Evolutionary conservation across 495 filamentous ascomycete species (phyloP).

Genomic region (Penicillium maclennaniae): DNA sequence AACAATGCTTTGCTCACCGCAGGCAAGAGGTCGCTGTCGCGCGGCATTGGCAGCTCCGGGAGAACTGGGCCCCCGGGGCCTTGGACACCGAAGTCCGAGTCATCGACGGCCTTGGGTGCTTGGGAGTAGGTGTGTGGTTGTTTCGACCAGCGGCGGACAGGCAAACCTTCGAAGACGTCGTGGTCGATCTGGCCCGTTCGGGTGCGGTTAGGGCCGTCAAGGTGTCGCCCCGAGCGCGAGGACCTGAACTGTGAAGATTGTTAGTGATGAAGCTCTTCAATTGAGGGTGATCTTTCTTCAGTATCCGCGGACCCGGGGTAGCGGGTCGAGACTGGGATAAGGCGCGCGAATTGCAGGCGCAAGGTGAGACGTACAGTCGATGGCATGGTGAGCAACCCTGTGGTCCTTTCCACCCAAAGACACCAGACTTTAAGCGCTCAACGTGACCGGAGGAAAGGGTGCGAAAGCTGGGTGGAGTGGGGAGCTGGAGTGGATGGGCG

Average conservation of each 20-base stretch:
- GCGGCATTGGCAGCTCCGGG: constrained; percentile 70
- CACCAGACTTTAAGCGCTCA: neutral
- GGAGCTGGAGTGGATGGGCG: constrained; percentile 3
- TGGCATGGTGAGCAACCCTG: constrained; percentile 29
- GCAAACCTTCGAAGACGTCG: constrained; percentile 92
- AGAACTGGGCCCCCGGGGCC: constrained; percentile 51
- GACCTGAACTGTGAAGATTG: constrained; percentile 37
- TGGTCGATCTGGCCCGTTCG: constrained; percentile 80
- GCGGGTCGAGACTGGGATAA: neutral
- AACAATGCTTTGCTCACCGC: constrained; percentile 80
- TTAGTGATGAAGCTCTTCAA: constrained; percentile 3
- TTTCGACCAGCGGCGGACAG: constrained; percentile 85
- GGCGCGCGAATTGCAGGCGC: constrained; percentile 7
- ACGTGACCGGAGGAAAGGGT: neutral
- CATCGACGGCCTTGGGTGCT: constrained; percentile 52
- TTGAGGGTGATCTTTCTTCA: neutral
- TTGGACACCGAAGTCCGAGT: constrained; percentile 44
- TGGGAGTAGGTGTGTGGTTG: constrained; percentile 67
- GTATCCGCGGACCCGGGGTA: neutral
- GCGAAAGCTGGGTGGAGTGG: neutral
- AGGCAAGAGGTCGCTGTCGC: constrained; percentile 76
- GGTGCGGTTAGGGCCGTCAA: constrained; percentile 59
- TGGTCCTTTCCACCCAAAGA: neutral
- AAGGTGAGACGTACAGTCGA: constrained; percentile 38
- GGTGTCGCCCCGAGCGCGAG: constrained; percentile 43